These are phyloP conservation scores for Ceratocystis smalleyi DNA, from an alignment of 2,329 filamentous ascomycete genomes.

Conservation along the genomic window DNA sequence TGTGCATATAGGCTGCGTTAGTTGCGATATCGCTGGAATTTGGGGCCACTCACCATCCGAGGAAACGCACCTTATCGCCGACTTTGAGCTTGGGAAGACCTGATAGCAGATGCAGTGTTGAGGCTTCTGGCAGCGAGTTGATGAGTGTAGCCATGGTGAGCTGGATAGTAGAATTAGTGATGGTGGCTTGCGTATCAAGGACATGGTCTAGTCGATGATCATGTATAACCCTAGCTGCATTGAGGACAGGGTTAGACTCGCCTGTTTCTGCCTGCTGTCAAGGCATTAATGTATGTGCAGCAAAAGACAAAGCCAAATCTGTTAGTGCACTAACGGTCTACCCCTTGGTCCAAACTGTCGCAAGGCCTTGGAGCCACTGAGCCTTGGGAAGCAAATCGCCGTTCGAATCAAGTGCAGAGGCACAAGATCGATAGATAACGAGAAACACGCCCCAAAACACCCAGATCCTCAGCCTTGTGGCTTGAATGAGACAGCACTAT, in stretches of 20 bases:
- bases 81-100: conserved; percentile 36
- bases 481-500: neutral
- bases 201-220: no score
- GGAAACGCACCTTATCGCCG: conserved; percentile 72
- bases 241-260: neutral
- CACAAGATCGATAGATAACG: neutral
- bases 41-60: conserved; percentile 60
- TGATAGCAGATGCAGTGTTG: conserved; percentile 48
- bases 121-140: conserved; percentile 47
- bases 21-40: conserved; percentile 3
- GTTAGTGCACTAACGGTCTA: neutral
- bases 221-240: neutral
- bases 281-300: neutral
- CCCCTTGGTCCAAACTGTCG: conserved; percentile 19
- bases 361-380: neutral
- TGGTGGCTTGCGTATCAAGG: no score
- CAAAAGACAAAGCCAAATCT: neutral
- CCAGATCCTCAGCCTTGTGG: neutral
- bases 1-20: conserved; percentile 18
- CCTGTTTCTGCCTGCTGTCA: neutral
- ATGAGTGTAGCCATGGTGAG: conserved; percentile 19
- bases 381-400: neutral
- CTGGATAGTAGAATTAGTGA: no score
- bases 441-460: neutral
- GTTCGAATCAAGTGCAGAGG: neutral